These are phyloP conservation scores for Adenanthera pavonina DNA, from an alignment of 306 rosid species.

Conservation along the genomic window DNA sequence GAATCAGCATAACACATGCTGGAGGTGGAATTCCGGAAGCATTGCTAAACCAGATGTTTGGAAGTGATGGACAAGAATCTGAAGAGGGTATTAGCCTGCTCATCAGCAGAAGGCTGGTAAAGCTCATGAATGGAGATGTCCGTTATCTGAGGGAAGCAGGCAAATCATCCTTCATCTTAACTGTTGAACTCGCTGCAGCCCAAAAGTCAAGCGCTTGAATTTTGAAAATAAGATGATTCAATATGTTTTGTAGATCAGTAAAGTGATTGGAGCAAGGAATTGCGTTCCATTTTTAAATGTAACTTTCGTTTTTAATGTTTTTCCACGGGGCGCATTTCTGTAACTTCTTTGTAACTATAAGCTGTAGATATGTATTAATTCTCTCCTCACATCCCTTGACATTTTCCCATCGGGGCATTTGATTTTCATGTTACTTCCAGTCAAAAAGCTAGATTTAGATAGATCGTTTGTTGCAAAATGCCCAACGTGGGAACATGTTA, in stretches of 20 bases:
- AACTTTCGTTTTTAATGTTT: conserved; percentile 36
- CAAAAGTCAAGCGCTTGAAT: conserved; percentile 41
- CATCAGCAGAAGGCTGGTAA: conserved; percentile 80
- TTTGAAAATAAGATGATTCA: conserved; percentile 41
- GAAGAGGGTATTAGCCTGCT: conserved; percentile 86
- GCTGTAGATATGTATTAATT: conserved; percentile 53
- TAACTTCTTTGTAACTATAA: conserved; percentile 37
- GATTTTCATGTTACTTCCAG: not conserved
- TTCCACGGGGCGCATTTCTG: conserved; percentile 10
- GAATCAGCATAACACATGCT: conserved; percentile 70
- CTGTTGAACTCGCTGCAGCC: conserved; percentile 85
- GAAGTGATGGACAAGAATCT: conserved; percentile 55
- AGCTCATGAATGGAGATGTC: conserved; percentile 92
- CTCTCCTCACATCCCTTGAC: conserved; percentile 28
- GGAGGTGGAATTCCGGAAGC: conserved; percentile 84
- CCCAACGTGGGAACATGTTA: not conserved
- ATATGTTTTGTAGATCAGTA: conserved; percentile 36
- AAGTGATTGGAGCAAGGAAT: conserved; percentile 24
- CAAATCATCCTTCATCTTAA: conserved; percentile 72
- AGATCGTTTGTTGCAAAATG: conserved; percentile 20
- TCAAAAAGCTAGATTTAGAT: not conserved
- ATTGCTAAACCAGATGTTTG: conserved; percentile 88
- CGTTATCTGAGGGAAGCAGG: conserved; percentile 85
- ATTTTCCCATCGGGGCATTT: not conserved
- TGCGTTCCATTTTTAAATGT: conserved; percentile 37